Evolutionary conservation across 2,329 filamentous ascomycete species (phyloP).

Genomic region (Podosphaera aphanis): DNA sequence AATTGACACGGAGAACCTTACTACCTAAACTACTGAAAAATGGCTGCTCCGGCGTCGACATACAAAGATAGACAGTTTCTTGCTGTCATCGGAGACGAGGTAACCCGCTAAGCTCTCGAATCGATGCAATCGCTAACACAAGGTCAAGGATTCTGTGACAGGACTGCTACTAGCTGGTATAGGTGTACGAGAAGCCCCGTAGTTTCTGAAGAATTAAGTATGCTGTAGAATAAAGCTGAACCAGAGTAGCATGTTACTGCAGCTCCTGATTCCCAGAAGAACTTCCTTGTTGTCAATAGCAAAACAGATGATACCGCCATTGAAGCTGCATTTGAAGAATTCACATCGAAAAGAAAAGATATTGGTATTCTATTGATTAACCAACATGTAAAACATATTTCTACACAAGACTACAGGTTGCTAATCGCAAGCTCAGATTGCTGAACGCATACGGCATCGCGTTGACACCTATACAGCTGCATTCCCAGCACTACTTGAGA

Average conservation of each 20-base stretch:
- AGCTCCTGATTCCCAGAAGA: constrained; percentile 76
- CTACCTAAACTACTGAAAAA: too few relatives aligned
- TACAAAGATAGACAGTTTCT: constrained; percentile 83
- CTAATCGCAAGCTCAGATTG: constrained; percentile 34
- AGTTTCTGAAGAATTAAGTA: neutral
- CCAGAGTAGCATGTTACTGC: constrained; percentile 58
- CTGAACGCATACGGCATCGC: constrained; percentile 73
- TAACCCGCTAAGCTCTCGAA: constrained; percentile 15
- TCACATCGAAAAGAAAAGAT: constrained; percentile 78
- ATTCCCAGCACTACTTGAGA: constrained; percentile 89
- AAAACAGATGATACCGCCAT: constrained; percentile 82
- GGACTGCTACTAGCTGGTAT: constrained; percentile 87
- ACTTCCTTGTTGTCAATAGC: constrained; percentile 86
- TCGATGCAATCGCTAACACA: neutral
- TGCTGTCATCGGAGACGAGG: constrained; percentile 95
- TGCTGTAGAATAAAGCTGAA: constrained; percentile 3
- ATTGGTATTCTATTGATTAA: constrained; percentile 95
- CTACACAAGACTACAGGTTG: neutral
- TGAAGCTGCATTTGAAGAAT: constrained; percentile 71
- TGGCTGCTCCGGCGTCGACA: constrained; percentile 34
- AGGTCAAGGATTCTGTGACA: constrained; percentile 67
- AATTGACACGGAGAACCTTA: too few relatives aligned
- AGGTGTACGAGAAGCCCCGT: constrained; percentile 36
- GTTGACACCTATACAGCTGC: constrained; percentile 84
- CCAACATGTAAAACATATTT: constrained; percentile 46